Evolutionary conservation across 176 grass and related monocot species (phyloP).

Genomic region (Luzula sylvatica): DNA sequence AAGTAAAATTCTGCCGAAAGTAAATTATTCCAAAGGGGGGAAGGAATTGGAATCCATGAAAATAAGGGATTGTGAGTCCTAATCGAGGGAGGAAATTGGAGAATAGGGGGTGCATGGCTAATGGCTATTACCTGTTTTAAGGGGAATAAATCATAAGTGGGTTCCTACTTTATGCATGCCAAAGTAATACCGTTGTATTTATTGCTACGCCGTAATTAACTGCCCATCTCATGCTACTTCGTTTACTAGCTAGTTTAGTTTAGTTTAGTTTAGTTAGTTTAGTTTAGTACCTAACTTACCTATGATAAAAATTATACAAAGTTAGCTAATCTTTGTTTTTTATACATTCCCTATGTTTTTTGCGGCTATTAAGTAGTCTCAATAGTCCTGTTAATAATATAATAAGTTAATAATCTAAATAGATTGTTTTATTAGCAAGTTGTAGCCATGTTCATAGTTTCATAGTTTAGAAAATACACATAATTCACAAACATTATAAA

Average conservation of each 20-base stretch:
- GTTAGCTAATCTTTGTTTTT: too few relatives aligned
- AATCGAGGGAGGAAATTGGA: constrained; percentile 17
- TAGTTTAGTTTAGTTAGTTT: too few relatives aligned
- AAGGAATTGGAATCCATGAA: constrained; percentile 43
- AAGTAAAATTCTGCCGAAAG: too few relatives aligned
- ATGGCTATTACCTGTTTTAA: constrained; percentile 39
- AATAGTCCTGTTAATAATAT: neutral
- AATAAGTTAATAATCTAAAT: neutral
- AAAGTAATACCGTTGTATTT: constrained; percentile 1
- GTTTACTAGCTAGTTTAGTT: too few relatives aligned
- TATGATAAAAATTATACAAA: too few relatives aligned
- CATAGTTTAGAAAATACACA: constrained; percentile 5
- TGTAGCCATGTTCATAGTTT: neutral
- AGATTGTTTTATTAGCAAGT: neutral
- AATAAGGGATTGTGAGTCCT: constrained; percentile 36
- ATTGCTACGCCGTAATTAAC: neutral
- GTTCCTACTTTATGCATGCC: neutral
- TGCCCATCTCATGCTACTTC: constrained; percentile 1
- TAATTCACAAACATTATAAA: too few relatives aligned
- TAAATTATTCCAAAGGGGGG: too few relatives aligned
- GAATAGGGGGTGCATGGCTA: constrained; percentile 3
- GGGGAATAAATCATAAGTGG: constrained; percentile 24
- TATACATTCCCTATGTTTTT: too few relatives aligned
- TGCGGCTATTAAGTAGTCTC: neutral
- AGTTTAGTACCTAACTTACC: too few relatives aligned